Conservation (phyloP, 2,329 filamentous ascomycete species). For the Parastagonospora avenae region DNA sequence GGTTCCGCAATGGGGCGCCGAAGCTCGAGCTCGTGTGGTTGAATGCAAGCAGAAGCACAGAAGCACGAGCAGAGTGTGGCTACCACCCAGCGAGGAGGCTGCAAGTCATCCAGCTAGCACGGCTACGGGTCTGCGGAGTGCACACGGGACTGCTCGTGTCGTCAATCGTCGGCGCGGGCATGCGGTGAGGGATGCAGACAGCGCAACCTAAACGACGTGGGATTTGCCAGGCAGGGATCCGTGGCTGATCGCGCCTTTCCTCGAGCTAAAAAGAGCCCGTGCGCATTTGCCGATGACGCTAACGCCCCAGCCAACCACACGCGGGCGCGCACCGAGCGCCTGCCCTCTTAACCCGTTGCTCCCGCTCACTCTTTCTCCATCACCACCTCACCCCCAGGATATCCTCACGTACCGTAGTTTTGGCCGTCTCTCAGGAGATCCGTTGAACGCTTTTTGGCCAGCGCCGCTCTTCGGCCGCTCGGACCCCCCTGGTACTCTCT, state of each 20-base stretch:
- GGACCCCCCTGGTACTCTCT: conserved; percentile 37
- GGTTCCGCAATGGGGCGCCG: conserved; percentile 1
- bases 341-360: conserved; percentile 25
- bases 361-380: conserved; percentile 30
- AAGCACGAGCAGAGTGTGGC: neutral
- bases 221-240: neutral
- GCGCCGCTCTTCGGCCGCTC: conserved; percentile 45
- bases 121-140: conserved; percentile 10
- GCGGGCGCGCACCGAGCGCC: conserved; percentile 17
- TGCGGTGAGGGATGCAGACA: conserved; percentile 23
- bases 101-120: conserved; percentile 16
- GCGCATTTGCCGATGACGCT: conserved; percentile 25
- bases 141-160: conserved; percentile 6
- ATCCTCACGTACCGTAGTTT: conserved; percentile 35
- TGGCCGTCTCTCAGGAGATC: conserved; percentile 43
- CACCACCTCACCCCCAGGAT: conserved; percentile 33
- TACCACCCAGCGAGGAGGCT: neutral
- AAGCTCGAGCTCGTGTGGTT: neutral
- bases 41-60: neutral
- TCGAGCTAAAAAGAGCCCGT: conserved; percentile 10
- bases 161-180: conserved; percentile 2
- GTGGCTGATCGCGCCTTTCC: conserved; percentile 22
- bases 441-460: conserved; percentile 48
- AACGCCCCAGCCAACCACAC: conserved; percentile 25
- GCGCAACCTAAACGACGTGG: neutral